Evolutionary conservation across 2,329 filamentous ascomycete genomes (phyloP).

Genomic region (Clarireedia monteithiana): DNA sequence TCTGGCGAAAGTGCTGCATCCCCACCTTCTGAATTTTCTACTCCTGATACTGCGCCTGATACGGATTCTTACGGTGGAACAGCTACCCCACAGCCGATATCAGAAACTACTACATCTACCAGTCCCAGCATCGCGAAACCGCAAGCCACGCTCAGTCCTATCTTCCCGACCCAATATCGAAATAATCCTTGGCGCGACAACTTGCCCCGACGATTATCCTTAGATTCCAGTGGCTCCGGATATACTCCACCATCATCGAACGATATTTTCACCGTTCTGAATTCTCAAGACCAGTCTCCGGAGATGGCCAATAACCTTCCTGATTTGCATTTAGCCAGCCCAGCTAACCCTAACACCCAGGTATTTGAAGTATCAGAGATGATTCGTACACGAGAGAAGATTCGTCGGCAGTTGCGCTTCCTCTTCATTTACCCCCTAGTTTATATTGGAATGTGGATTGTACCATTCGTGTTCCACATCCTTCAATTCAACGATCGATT

Average conservation of each 20-base stretch:
- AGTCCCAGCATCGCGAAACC: neutral
- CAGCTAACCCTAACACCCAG: constrained; percentile 14
- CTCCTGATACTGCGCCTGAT: constrained; percentile 14
- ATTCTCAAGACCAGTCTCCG: constrained; percentile 12
- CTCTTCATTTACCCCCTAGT: constrained; percentile 70
- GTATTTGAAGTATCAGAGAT: constrained; percentile 29
- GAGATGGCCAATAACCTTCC: constrained; percentile 7
- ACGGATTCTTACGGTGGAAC: constrained; percentile 18
- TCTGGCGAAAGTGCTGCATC: constrained; percentile 3
- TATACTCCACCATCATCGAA: constrained; percentile 14
- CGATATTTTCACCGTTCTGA: constrained; percentile 19
- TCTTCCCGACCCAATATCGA: constrained; percentile 10
- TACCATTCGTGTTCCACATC: constrained; percentile 61
- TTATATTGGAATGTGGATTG: constrained; percentile 64
- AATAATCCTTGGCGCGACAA: constrained; percentile 17
- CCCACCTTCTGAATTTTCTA: constrained; percentile 15
- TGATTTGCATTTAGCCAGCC: constrained; percentile 23
- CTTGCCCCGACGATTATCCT: constrained; percentile 17
- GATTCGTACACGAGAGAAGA: constrained; percentile 41
- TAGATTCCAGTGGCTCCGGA: constrained; percentile 9
- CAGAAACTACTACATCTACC: constrained; percentile 4
- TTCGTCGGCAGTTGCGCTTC: constrained; percentile 60
- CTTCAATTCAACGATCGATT: constrained; percentile 48
- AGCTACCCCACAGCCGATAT: constrained; percentile 14
- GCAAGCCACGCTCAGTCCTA: neutral